These are phyloP conservation scores for Bocquillonia castaneifolia DNA, from an alignment of 441 rosid species.

Conservation along the genomic window DNA sequence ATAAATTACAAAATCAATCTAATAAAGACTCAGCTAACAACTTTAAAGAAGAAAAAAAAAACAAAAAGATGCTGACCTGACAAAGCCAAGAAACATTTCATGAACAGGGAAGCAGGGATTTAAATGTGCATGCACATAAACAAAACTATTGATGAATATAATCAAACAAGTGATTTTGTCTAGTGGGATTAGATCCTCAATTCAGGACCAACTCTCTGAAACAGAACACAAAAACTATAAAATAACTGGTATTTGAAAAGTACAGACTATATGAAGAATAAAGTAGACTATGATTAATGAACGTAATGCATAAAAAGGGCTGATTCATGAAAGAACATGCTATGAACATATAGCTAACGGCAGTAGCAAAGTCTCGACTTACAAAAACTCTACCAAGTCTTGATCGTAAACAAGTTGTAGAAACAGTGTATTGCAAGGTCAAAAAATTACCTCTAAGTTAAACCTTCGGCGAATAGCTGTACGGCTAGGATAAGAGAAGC, in stretches of 20 bases:
- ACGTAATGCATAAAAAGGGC: not conserved
- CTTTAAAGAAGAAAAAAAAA: not conserved
- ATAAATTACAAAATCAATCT: not conserved
- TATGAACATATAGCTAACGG: not conserved
- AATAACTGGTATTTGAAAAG: not conserved
- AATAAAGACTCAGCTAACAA: not conserved
- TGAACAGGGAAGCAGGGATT: not conserved
- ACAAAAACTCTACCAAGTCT: not conserved
- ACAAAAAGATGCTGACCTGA: not conserved
- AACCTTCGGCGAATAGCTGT: slow-evolving; percentile 73
- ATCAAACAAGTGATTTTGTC: not conserved
- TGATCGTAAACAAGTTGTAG: slow-evolving; percentile 9
- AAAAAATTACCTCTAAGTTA: slow-evolving; percentile 68
- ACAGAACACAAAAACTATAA: not conserved
- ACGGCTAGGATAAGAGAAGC: slow-evolving; percentile 77
- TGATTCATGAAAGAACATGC: not conserved
- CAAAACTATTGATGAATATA: not conserved
- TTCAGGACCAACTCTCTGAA: not conserved
- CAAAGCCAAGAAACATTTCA: not conserved
- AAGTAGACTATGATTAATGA: not conserved
- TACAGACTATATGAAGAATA: not conserved
- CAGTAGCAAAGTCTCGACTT: not conserved
- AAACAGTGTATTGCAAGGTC: not conserved
- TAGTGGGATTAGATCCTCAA: not conserved
- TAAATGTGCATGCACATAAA: not conserved